Evolutionary conservation across 1,139 yeast species (phyloP).

Genomic region (Sugiyamaella xylanicola): DNA sequence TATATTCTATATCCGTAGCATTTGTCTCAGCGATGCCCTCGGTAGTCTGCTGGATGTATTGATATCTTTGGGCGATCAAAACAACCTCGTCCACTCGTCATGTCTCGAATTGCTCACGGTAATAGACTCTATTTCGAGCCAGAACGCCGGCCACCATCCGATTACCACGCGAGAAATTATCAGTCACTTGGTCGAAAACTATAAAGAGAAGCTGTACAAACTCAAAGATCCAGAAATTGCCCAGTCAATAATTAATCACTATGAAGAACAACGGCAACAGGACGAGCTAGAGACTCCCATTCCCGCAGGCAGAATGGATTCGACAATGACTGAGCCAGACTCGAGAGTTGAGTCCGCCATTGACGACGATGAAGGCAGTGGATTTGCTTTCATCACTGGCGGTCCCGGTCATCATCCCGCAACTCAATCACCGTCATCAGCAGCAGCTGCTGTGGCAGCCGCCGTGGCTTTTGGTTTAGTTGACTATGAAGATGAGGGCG

Average conservation of each 20-base stretch:
- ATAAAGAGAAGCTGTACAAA: conserved; percentile 46
- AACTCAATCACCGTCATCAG: conserved; percentile 1
- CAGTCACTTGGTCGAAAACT: conserved; percentile 52
- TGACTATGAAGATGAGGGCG: conserved; percentile 19
- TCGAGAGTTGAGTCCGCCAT: conserved; percentile 6
- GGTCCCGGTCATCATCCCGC: background rate
- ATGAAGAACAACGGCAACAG: conserved; percentile 12
- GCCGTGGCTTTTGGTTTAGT: conserved; percentile 20
- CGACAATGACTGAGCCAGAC: conserved; percentile 19
- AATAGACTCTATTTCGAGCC: conserved; percentile 43
- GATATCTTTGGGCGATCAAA: conserved; percentile 49
- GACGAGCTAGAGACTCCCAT: conserved; percentile 12
- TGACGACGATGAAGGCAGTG: conserved; percentile 14
- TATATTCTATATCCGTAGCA: conserved; percentile 56
- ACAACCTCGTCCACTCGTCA: conserved; percentile 74
- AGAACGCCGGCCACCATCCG: conserved; percentile 17
- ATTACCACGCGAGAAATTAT: conserved; percentile 30
- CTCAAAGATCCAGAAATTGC: conserved; percentile 36
- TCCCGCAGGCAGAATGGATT: conserved; percentile 15
- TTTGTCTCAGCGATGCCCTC: conserved; percentile 59
- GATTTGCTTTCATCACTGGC: conserved; percentile 6
- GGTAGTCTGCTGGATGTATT: conserved; percentile 55
- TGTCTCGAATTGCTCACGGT: conserved; percentile 70
- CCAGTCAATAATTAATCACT: conserved; percentile 17
- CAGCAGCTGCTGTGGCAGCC: conserved; percentile 21